phyloP scores from a whole-genome alignment of 805 yeast genomes.

The Candida namnaoensis region DNA sequence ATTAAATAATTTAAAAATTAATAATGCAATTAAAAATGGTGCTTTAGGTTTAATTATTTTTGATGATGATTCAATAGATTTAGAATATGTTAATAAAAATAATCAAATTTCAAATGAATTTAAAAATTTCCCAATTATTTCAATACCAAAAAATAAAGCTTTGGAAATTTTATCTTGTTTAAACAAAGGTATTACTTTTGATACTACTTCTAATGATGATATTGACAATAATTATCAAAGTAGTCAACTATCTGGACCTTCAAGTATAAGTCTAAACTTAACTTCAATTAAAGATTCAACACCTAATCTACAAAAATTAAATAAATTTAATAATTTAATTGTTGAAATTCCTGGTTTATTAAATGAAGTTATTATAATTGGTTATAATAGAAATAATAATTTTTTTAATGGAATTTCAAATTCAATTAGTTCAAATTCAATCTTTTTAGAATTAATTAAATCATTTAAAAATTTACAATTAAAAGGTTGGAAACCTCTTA shows the following conservation, averaged over 20 bases:
- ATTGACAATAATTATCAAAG: too few relatives aligned
- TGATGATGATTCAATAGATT: constrained; percentile 52
- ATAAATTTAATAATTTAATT: constrained; percentile 33
- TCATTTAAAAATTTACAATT: constrained; percentile 35
- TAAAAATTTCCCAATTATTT: too few relatives aligned
- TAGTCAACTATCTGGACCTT: too few relatives aligned
- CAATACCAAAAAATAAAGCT: too few relatives aligned
- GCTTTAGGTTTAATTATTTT: constrained; percentile 50
- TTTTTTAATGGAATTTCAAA: constrained; percentile 32
- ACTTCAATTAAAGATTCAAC: too few relatives aligned
- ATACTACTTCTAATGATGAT: too few relatives aligned
- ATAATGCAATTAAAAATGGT: constrained; percentile 53
- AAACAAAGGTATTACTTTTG: too few relatives aligned
- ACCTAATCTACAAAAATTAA: too few relatives aligned
- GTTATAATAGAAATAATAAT: constrained; percentile 44
- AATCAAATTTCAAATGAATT: too few relatives aligned
- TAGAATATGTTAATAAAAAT: constrained; percentile 40
- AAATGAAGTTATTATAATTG: constrained; percentile 46
- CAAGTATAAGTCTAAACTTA: too few relatives aligned
- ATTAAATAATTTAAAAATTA: constrained; percentile 47
- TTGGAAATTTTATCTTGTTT: too few relatives aligned
- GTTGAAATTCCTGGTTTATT: constrained; percentile 50
- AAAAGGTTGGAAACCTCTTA: constrained; percentile 61
- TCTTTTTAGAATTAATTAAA: constrained; percentile 43
- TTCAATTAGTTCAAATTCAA: constrained; percentile 40